Evolutionary conservation across 2,329 filamentous ascomycete genomes (phyloP), one percentile per base, ranked within the genome.

Genomic region (Reticulascus tulasneorum): DNA sequence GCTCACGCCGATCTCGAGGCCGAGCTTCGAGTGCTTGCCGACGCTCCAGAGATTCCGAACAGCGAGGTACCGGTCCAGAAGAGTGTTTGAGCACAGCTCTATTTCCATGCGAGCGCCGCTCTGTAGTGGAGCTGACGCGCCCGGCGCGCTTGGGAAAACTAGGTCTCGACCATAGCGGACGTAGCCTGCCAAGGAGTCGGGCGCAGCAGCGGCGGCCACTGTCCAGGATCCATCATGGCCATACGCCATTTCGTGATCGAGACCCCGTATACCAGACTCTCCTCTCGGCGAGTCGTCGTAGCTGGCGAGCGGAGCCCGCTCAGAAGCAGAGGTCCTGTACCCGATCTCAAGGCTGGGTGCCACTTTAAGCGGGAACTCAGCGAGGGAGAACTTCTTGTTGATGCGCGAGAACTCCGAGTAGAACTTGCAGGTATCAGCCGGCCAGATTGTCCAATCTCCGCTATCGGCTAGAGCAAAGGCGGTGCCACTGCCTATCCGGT

Each of bases 1-100:
- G 33, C 60, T 63, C 23, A 71, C 45, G 12, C 63, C 64, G 10
- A 72, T 43, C 38, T 73, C 69, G 22, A 73, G 50, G 9, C 69
- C 69, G 12, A 67, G 42, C 26, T 58, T 63, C 29, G 66, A 60
- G 47, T 63, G 63, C 8, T 55, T 50, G 23, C 67, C 65, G 28
- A 63, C 46, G 23, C 55, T 57, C 47, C 55, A 66, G 33, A 73
- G 55, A 29, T 62, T 64, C 5, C 69, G 65, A 24, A 72, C 45
- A 18, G 68, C 64, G 4, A 71, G 46, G 42, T 63, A 62, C 20
- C 57, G 58, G 20, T 62, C 54, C 13, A 53, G 53, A 22, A 58
- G 48, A 1, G 53, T 56, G 38, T 53, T 60, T 22, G 56, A 58
- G 16, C 60, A 64, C 2, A 71, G 47, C 35, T 71, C 68, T 8